Conservation (phyloP, 257 asterid genomes). For the Eustoma russellianum region DNA sequence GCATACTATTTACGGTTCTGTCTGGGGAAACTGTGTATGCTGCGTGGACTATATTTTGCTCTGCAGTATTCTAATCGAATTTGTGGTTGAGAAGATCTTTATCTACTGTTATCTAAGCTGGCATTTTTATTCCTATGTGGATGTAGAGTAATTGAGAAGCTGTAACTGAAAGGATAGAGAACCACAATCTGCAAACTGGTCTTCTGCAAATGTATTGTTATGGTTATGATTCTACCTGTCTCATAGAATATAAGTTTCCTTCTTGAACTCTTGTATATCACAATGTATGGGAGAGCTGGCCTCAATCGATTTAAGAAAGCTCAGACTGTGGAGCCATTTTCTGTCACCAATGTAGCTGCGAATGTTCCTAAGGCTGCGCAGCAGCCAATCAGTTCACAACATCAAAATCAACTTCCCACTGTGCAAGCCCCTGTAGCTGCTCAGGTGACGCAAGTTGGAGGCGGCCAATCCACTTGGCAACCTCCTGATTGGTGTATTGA, state of each 20-base stretch:
- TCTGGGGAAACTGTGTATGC: too few relatives aligned
- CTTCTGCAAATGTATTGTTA: too few relatives aligned
- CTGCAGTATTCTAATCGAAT: too few relatives aligned
- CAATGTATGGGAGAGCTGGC: slow-evolving; percentile 84
- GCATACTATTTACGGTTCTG: not conserved
- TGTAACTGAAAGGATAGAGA: too few relatives aligned
- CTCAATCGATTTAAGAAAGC: slow-evolving; percentile 96
- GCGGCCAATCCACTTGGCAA: slow-evolving; percentile 87
- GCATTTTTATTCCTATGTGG: too few relatives aligned
- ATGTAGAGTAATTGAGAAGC: too few relatives aligned
- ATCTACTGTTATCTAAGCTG: too few relatives aligned
- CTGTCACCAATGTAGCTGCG: slow-evolving; percentile 46
- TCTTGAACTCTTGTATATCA: not conserved
- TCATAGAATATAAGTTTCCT: too few relatives aligned
- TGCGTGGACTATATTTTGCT: too few relatives aligned
- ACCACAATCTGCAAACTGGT: too few relatives aligned
- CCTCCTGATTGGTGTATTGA: slow-evolving; percentile 99
- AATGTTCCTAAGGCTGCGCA: slow-evolving; percentile 24
- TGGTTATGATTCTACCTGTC: too few relatives aligned
- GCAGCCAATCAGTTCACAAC: slow-evolving; percentile 23
- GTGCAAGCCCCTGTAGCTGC: slow-evolving; percentile 32
- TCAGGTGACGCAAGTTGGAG: slow-evolving; percentile 70
- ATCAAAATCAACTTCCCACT: slow-evolving; percentile 23
- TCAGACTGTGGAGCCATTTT: slow-evolving; percentile 71
- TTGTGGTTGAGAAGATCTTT: too few relatives aligned